Percentiles rank a stretch among this genome's conserved stretches.
Evolutionary conservation across 2,329 filamentous ascomycete species (phyloP).

Genomic region (Ceratocystis colombiana): DNA sequence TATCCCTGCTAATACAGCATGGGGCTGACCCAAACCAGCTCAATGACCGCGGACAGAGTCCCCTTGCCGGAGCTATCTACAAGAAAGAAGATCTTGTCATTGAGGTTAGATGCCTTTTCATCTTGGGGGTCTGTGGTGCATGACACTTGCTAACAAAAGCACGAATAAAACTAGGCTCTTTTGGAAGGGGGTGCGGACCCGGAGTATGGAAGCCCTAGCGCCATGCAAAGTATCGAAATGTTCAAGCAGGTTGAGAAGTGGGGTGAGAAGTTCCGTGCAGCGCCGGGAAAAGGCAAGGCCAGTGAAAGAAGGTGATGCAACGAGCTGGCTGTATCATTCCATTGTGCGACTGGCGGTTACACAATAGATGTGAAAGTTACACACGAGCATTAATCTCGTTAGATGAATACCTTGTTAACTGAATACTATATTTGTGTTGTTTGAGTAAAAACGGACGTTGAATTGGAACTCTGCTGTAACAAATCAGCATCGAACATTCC

Average conservation of each 20-base stretch:
- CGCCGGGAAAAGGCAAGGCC: constrained; percentile 40
- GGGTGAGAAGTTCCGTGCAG: constrained; percentile 41
- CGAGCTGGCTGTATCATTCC: too few relatives aligned
- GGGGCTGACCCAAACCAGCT: constrained; percentile 58
- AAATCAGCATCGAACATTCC: too few relatives aligned
- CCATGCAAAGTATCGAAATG: constrained; percentile 40
- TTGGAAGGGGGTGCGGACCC: constrained; percentile 47
- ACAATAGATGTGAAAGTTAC: too few relatives aligned
- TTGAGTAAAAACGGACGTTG: too few relatives aligned
- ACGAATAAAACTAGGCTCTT: constrained; percentile 33
- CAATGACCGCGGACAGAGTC: constrained; percentile 59
- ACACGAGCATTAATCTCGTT: neutral
- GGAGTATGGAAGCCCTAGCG: constrained; percentile 42
- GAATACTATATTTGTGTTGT: too few relatives aligned
- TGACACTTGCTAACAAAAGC: neutral
- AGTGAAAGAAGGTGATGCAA: neutral
- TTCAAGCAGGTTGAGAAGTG: constrained; percentile 46
- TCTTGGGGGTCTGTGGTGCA: neutral
- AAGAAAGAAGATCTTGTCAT: constrained; percentile 59
- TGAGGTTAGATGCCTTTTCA: constrained; percentile 35
- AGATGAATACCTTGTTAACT: neutral
- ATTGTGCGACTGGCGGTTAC: too few relatives aligned
- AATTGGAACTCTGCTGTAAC: too few relatives aligned
- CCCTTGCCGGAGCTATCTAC: constrained; percentile 61
- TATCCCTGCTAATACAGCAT: constrained; percentile 49